Evolutionary conservation across 2,329 filamentous ascomycete genomes (phyloP), one percentile per base, ranked within the genome.

Genomic region (Phialocephala sp.): DNA sequence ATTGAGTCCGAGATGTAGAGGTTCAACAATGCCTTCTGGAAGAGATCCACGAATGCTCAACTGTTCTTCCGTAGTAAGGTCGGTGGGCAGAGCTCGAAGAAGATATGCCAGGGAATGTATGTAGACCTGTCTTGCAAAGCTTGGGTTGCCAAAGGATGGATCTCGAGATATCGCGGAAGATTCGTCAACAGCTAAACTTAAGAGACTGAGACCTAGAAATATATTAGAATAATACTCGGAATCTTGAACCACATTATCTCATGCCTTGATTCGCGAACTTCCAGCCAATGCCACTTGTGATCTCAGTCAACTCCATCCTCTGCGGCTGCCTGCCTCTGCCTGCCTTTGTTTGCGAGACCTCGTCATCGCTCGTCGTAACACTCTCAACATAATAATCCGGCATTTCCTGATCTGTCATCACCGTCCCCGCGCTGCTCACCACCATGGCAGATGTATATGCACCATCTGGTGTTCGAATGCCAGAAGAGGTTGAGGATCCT

Each of bases 21-120:
- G 70, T 15, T 69, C 65, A 1, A 74, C 68, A 3, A 77, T 66
- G 6, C 71, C 71, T 35, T 64, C 41, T 1, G 87, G 86, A 4
- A 87, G 76, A 0, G 86, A 82, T 27, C 79, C 80, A 43, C 81
- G 81, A 4, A 90, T 78, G 56, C 81, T 82, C 27, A 83, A 73
- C 35, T 78, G 74, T 73, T 91, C 89, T 68, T 83, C 81, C 2
- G 78, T 77, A 37, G 83, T 84, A 36, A 91, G 81, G 59, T 89
- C 80, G 1, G 76, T 67, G 0, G 89, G 89, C 0, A 91, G 80
- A 8, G 85, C 88, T 66, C 83, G 83, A n/a, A 91, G 80, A 27
- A 91, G 79, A 74, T 90, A 90, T 2, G 84, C 83, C 4, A 89
- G 77, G 65, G 86, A 84, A 70, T 90, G 86, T 58, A 91, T 77